A percentile compares a stretch with the other conserved stretches of the same genome.
These are phyloP conservation scores for Colletotrichum plurivorum DNA, from an alignment of 2,329 filamentous ascomycete genomes.

Conservation along the genomic window DNA sequence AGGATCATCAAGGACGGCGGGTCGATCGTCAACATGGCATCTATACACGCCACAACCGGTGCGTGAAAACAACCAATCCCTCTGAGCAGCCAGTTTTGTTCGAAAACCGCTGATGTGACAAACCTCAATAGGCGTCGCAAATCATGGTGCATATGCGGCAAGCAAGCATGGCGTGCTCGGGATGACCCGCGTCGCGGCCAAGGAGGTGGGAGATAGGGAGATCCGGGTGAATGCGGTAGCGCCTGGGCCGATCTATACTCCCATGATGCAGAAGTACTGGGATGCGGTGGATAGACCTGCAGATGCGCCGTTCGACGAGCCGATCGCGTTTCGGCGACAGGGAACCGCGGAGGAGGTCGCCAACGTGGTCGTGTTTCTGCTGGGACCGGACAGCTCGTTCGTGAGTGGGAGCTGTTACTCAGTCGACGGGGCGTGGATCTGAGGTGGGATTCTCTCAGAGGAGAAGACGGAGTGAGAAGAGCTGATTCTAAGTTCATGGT, in stretches of 20 bases:
- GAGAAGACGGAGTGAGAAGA: no score
- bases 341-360: slow-evolving; percentile 61
- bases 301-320: slow-evolving; percentile 58
- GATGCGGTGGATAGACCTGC: slow-evolving; percentile 47
- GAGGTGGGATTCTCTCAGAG: neutral
- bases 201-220: slow-evolving; percentile 57
- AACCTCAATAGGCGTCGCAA: slow-evolving; percentile 44
- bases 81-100: slow-evolving; percentile 34
- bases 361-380: slow-evolving; percentile 56
- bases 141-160: slow-evolving; percentile 52
- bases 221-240: slow-evolving; percentile 59
- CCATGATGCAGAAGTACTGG: slow-evolving; percentile 62
- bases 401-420: slow-evolving; percentile 55
- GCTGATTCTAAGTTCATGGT: no score
- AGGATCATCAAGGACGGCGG: slow-evolving; percentile 57
- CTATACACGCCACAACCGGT: slow-evolving; percentile 55
- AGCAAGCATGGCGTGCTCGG: slow-evolving; percentile 55
- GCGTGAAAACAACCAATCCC: slow-evolving; percentile 19
- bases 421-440: slow-evolving; percentile 52
- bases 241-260: slow-evolving; percentile 64
- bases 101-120: slow-evolving; percentile 42
- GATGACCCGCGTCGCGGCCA: slow-evolving; percentile 52
- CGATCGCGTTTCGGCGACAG: slow-evolving; percentile 57
- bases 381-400: slow-evolving; percentile 56
- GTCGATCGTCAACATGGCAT: slow-evolving; percentile 66